These are phyloP conservation scores for Babesia divergens DNA, from an alignment of 169 alveolate species.

Conservation along the genomic window DNA sequence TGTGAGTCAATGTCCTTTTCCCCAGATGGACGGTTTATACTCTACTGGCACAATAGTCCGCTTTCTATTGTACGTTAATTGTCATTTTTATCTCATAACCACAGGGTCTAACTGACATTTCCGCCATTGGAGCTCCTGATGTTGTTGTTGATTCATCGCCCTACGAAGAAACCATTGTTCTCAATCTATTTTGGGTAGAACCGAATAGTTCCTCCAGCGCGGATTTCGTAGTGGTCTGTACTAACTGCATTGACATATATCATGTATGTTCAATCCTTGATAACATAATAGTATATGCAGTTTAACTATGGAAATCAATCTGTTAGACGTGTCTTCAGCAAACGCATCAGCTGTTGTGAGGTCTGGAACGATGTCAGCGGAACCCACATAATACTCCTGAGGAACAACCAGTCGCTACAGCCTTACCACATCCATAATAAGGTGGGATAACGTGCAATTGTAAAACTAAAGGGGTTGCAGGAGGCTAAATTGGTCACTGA, in stretches of 20 bases:
- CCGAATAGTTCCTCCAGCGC: conserved; percentile 7
- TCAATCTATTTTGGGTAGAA: conserved; percentile 53
- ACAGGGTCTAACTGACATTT: conserved; percentile 26
- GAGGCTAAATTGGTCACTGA: conserved; percentile 34
- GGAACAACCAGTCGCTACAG: conserved; percentile 46
- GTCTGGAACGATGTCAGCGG: conserved; percentile 62
- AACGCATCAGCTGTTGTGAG: conserved; percentile 45
- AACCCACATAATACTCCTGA: conserved; percentile 27
- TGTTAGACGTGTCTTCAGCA: conserved; percentile 30
- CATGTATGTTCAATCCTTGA: background rate
- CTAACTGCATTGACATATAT: conserved; percentile 48
- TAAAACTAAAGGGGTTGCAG: background rate
- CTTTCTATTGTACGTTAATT: conserved; percentile 33
- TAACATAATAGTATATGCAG: background rate
- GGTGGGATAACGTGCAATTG: background rate
- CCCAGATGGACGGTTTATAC: conserved; percentile 31
- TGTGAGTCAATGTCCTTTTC: conserved; percentile 51
- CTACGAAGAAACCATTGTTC: conserved; percentile 56
- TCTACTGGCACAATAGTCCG: conserved; percentile 55
- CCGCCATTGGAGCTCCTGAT: conserved; percentile 15
- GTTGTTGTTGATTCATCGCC: conserved; percentile 25
- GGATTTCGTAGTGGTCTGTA: conserved; percentile 44
- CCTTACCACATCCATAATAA: conserved; percentile 38
- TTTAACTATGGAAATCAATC: background rate
- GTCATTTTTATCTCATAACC: background rate